Percentiles rank a stretch among this genome's conserved stretches.
Evolutionary conservation across 768 basidiomycete species (phyloP).

Genomic region (Lentinula detonsa): DNA sequence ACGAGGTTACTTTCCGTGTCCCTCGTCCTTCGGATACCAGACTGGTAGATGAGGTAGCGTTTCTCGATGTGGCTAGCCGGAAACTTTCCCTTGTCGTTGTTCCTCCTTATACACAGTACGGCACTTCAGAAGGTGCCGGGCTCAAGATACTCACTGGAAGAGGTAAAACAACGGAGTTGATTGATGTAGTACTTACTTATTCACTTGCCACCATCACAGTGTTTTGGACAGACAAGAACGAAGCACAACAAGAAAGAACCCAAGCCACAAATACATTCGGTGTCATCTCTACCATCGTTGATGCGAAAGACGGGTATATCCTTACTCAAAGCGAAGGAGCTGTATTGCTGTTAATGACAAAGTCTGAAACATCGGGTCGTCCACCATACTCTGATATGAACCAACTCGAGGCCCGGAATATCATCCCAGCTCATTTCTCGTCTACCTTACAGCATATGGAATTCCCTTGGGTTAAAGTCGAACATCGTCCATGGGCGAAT

Average conservation of each 20-base stretch:
- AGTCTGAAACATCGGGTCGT: not conserved
- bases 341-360: slow-evolving; percentile 9
- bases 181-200: no score
- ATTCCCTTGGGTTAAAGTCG: slow-evolving; percentile 19
- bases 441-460: slow-evolving; percentile 13
- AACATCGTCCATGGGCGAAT: slow-evolving; percentile 18
- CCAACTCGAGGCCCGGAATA: slow-evolving; percentile 11
- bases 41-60: slow-evolving; percentile 3
- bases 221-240: not conserved
- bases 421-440: slow-evolving; percentile 10
- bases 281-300: not conserved
- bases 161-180: not conserved
- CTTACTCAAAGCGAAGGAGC: not conserved
- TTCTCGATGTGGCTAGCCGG: slow-evolving; percentile 13
- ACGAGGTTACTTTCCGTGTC: slow-evolving; percentile 17
- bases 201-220: not conserved
- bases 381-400: slow-evolving; percentile 16
- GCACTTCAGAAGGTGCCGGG: not conserved
- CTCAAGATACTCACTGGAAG: not conserved
- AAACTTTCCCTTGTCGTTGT: slow-evolving; percentile 12
- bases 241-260: not conserved
- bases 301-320: not conserved
- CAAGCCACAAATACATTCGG: not conserved
- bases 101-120: not conserved
- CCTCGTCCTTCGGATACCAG: slow-evolving; percentile 9